Conservation (phyloP, 2,329 filamentous ascomycete genomes). For the Neopestalotiopsis rosae region DNA sequence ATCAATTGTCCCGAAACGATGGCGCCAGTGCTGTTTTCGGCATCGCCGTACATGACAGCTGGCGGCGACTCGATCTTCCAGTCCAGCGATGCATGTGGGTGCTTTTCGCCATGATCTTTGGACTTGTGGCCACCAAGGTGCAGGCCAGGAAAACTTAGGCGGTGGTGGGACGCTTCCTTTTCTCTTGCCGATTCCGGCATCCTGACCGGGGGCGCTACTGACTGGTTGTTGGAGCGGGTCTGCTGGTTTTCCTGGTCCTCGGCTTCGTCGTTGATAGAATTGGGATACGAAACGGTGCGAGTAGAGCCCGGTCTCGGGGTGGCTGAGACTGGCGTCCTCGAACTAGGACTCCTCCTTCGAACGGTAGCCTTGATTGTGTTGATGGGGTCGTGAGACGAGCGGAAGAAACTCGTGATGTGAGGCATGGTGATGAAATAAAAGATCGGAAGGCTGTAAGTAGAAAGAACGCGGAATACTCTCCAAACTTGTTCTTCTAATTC, state of each 20-base stretch:
- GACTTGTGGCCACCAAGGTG: conserved; percentile 46
- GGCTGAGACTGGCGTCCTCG: conserved; percentile 26
- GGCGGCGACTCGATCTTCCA: conserved; percentile 85
- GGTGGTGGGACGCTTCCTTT: conserved; percentile 44
- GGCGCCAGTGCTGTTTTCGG: conserved; percentile 79
- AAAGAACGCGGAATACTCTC: not conserved
- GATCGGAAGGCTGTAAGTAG: not conserved
- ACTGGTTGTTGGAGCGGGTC: conserved; percentile 24
- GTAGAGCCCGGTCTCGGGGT: conserved; percentile 37
- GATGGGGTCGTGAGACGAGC: conserved; percentile 60
- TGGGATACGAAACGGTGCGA: conserved; percentile 41
- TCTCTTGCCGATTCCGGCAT: conserved; percentile 45
- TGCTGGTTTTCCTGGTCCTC: conserved; percentile 30
- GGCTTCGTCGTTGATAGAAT: conserved; percentile 41
- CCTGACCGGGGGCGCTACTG: conserved; percentile 32
- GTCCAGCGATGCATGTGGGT: conserved; percentile 49
- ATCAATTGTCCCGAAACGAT: conserved; percentile 84
- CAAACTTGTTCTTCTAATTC: conserved; percentile 19
- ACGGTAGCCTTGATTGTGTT: conserved; percentile 50
- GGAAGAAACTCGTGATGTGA: conserved; percentile 63
- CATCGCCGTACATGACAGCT: conserved; percentile 79
- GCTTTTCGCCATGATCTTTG: conserved; percentile 44
- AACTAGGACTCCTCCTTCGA: conserved; percentile 36
- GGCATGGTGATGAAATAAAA: conserved; percentile 56
- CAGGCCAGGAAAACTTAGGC: conserved; percentile 45